Evolutionary conservation across 768 basidiomycete genomes (phyloP), one percentile per base, ranked within the genome.

Genomic region (Termitomyces sp.): DNA sequence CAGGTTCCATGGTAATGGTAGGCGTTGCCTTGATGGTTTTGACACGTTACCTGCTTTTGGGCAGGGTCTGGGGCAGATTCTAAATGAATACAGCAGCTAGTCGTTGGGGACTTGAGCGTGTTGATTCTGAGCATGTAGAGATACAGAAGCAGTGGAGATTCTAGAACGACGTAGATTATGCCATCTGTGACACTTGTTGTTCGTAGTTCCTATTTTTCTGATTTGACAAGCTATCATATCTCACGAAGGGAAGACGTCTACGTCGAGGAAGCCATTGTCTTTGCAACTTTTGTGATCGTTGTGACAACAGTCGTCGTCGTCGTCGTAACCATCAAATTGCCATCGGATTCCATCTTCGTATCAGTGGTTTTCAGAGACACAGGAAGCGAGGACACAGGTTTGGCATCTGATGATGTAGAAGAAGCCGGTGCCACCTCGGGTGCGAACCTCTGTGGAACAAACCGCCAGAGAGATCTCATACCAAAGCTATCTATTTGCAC

Each of bases 301-400:
- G 55, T 56, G 22, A 29, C 31, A 16, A 51, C 36, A 13, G 49
- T 48, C 18, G 54, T 55, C 24, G 54, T 56, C 1, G 56, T 56
- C 5, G 56, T 56, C 16, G 49, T 56, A 24, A 56, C 28, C 9
- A 49, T 56, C 39, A 42, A 13, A 33, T 22, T 22, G 26, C 56
- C 56, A 44, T 56, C 42, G 13, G 51, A 41, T 31, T 49, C 56
- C 29, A 44, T 20, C 15, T 36, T 56, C 22, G 31, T 28, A 20
- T 56, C 22, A 63, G 51, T 71, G 34, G 68, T 64, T 13, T 57
- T 64, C 8, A 65, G 57, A 20, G 58, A 62, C 20, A 47, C 34
- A 6, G 60, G 55, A 39, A 47, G 29, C 26, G 47, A 5, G 28
- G 5, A 22, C 49, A 6, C 4, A 12, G 18, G 6, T 48, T 31